A percentile compares a stretch with the other conserved stretches of the same genome.
Conservation (phyloP, 2,329 filamentous ascomycete species). For the Thelonectria rubi region DNA sequence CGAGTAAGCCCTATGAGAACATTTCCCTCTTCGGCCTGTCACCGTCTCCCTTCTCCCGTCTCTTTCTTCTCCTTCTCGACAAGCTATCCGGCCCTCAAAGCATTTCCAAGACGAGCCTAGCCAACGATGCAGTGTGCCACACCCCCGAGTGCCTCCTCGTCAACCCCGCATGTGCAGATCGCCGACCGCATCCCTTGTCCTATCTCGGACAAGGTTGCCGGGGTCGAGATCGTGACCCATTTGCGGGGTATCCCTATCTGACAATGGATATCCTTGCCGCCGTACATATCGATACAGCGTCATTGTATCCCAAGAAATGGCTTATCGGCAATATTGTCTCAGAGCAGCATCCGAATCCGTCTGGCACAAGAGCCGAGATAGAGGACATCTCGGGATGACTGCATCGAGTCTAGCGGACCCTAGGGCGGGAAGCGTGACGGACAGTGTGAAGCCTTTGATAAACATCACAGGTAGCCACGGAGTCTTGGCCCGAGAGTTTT, state of each 20-base stretch:
- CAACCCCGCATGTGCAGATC: conserved; percentile 13
- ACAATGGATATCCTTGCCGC: neutral
- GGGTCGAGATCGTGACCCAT: neutral
- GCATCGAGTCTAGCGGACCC: neutral
- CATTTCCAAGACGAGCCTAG: conserved; percentile 22
- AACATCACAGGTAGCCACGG: conserved; percentile 1
- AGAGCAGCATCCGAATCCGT: conserved; percentile 13
- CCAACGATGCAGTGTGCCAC: neutral
- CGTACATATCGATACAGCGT: neutral
- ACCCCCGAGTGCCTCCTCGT: neutral
- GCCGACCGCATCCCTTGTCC: conserved; percentile 14
- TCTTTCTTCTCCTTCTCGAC: conserved; percentile 16
- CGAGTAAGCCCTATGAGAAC: neutral
- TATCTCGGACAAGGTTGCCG: conserved; percentile 24
- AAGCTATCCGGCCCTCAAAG: conserved; percentile 22
- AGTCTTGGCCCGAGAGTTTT: neutral
- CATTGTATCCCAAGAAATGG: neutral
- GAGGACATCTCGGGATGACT: neutral
- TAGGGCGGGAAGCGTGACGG: too few relatives aligned
- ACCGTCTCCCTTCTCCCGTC: neutral
- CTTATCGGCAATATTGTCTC: conserved; percentile 20
- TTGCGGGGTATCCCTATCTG: conserved; percentile 22
- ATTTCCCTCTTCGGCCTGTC: neutral
- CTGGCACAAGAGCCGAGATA: conserved; percentile 3
- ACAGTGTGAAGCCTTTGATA: neutral